Percentiles rank a stretch among this genome's conserved stretches.
Evolutionary conservation across 2,329 filamentous ascomycete genomes (phyloP).

Genomic region (Zymoseptoria tritici): DNA sequence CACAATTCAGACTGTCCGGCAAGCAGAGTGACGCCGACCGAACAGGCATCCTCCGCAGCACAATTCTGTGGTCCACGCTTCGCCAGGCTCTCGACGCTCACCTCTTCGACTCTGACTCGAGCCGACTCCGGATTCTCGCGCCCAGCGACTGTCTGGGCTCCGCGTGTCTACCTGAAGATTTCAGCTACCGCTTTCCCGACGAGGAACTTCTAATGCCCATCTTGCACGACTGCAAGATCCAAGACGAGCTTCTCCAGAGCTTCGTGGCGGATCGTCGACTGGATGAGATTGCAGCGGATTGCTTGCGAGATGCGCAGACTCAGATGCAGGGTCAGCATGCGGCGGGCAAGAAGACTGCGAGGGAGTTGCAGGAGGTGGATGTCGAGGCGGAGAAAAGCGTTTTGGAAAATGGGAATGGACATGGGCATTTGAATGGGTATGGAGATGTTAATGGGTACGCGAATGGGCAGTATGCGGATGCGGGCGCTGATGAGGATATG

Average conservation of each 20-base stretch:
- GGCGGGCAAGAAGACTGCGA: slow-evolving; percentile 3
- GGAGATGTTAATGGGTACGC: not conserved
- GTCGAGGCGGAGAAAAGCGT: not conserved
- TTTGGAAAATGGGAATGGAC: not conserved
- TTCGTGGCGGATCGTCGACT: slow-evolving; percentile 63
- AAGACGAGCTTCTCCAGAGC: slow-evolving; percentile 59
- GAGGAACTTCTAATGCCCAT: slow-evolving; percentile 60
- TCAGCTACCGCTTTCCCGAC: slow-evolving; percentile 45
- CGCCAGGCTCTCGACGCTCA: slow-evolving; percentile 13
- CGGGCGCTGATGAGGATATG: not conserved
- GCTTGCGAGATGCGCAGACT: slow-evolving; percentile 27
- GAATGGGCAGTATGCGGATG: not conserved
- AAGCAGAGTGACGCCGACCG: slow-evolving; percentile 59
- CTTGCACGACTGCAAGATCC: slow-evolving; percentile 61
- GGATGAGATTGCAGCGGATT: slow-evolving; percentile 56
- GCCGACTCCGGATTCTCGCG: slow-evolving; percentile 12
- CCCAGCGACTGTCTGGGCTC: slow-evolving; percentile 44
- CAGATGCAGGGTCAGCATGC: slow-evolving; percentile 15
- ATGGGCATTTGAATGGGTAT: not conserved
- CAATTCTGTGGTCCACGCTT: slow-evolving; percentile 42
- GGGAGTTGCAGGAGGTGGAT: slow-evolving; percentile 4
- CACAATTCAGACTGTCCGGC: slow-evolving; percentile 48
- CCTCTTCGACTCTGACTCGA: slow-evolving; percentile 7
- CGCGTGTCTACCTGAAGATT: slow-evolving; percentile 48
- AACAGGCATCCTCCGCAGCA: slow-evolving; percentile 46